Evolutionary conservation across 2,329 filamentous ascomycete genomes (phyloP), one percentile per base, ranked within the genome.

Genomic region (Monascus ruber): DNA sequence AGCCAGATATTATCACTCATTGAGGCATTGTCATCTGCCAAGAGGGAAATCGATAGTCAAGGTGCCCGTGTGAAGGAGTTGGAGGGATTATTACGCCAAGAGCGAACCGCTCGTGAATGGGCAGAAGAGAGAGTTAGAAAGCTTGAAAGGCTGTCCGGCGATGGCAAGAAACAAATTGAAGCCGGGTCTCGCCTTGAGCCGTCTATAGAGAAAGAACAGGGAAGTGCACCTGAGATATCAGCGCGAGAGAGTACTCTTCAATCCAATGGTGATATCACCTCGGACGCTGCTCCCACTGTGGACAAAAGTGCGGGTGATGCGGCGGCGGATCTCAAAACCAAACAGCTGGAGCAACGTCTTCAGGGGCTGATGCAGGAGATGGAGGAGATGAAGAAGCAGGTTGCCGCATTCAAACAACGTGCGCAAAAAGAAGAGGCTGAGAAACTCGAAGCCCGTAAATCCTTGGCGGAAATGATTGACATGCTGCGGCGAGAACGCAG

Each of bases 31-130:
- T 84, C 82, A 39, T 79, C 76, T 42, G 84, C 88, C 6, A 93
- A 85, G 65, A 83, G 82, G 50, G 88, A 95, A 56, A 77, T 95
- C 33, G 87, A 93, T 52, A 75, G 72, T n/a, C 87, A 95, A 58
- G 79, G 77, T 37, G 73, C 78, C 33, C 79, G 84, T 26, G 79
- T 96, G 59, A 82, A 80, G 49, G 83, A 88, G 51, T 68, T 96
- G 8, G 89, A 96, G 58, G 74, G 77, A 42, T 72, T 85, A 64
- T 69, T 96, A 33, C 77, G 73, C 36, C 79, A 82, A 54, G 91
- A 98, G 62, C 77, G 86, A 25, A 74, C 79, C 47, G 88, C 88
- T 26, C 77, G 91, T 41, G 81, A 93, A 53, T 73, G 78, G 38
- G 89, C 89, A 0, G 91, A 98, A 60, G 83, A 91, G 43, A 71